Evolutionary conservation across 352 stramenopile species (phyloP), one percentile per base, ranked within the genome.

Genomic region (Blastocystis sp.): DNA sequence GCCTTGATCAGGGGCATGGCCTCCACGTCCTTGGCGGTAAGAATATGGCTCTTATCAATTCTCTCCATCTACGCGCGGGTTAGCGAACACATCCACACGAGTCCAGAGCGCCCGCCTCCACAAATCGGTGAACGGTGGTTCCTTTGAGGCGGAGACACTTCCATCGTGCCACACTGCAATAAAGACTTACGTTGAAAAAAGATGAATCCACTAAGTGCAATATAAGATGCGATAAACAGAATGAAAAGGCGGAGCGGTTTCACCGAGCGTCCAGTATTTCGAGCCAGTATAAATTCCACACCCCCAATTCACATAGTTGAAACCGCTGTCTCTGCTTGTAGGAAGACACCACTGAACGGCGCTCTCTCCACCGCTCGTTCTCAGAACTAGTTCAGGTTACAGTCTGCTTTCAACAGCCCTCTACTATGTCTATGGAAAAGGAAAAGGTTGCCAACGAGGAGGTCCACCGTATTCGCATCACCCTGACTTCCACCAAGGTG

Each of bases 381-480:
- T 66, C 74, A 84, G 1, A 84, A 61, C 40, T 70, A 70, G 53
- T 84, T 67, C 71, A 81, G 71, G 71, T 81, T 81, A 81, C 43
- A 45, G 71, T 81, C 71, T 81, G 71, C 66, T 84, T 70, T 77
- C 65, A 62, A 70, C 74, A 70, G 74, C 74, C 74, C 74, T 84
- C 60, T 84, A 70, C 74, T 70, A 84, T 69, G 28, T 84, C 74
- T n/a, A 70, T 84, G 74, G 74, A 84, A n/a, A 84, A 84, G 60
- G 74, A 84, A 59, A 84, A 84, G 43, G 56, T 84, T 84, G 52
- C 66, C 56, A 84, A 84, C 74, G 78, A 88, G 40, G 70, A 90
- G 34, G 95, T 97, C 89, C 94, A 97, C 92, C 94, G 96, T 91
- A 98, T 99, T 92, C 95, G 97, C 89, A 99, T 99, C 93, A 99